Evolutionary conservation across 2,329 filamentous ascomycete species (phyloP).

Genomic region (Onygenales sp.): DNA sequence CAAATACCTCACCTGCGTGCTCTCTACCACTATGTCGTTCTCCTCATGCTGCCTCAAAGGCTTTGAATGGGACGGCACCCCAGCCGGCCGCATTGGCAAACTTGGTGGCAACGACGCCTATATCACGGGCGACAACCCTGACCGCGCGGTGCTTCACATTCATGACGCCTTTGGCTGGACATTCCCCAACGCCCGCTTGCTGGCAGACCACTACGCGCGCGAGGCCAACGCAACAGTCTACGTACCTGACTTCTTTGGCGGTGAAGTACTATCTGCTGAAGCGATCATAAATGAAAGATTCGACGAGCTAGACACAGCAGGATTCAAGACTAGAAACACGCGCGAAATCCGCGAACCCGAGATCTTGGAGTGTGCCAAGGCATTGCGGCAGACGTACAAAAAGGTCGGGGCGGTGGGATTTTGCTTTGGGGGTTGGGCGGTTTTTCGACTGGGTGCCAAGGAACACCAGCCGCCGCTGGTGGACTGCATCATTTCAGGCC

Average conservation of each 20-base stretch:
- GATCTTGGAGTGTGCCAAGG: conserved; percentile 26
- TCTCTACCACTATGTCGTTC: neutral
- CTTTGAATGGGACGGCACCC: conserved; percentile 34
- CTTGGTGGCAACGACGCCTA: conserved; percentile 28
- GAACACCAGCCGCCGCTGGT: conserved; percentile 29
- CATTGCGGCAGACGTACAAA: conserved; percentile 19
- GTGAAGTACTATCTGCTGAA: neutral
- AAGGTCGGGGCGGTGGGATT: conserved; percentile 39
- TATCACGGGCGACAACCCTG: conserved; percentile 25
- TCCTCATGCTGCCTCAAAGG: conserved; percentile 18
- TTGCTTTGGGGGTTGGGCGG: conserved; percentile 46
- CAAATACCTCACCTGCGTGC: no score
- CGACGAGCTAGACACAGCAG: neutral
- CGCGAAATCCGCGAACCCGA: conserved; percentile 30
- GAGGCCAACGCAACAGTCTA: conserved; percentile 40
- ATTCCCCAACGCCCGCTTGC: conserved; percentile 35
- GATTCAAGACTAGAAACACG: conserved; percentile 4
- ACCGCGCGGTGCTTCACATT: conserved; percentile 29
- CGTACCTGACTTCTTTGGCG: conserved; percentile 23
- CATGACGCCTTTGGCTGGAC: conserved; percentile 37
- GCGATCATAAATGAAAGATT: neutral
- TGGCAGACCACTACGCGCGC: conserved; percentile 39
- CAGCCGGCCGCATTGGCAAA: conserved; percentile 23
- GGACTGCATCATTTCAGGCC: conserved; percentile 37
- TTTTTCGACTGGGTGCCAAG: conserved; percentile 37